Base-by-base conservation (phyloP, 2,329 filamentous ascomycete genomes). In the Neopestalotiopsis sp. region DNA sequence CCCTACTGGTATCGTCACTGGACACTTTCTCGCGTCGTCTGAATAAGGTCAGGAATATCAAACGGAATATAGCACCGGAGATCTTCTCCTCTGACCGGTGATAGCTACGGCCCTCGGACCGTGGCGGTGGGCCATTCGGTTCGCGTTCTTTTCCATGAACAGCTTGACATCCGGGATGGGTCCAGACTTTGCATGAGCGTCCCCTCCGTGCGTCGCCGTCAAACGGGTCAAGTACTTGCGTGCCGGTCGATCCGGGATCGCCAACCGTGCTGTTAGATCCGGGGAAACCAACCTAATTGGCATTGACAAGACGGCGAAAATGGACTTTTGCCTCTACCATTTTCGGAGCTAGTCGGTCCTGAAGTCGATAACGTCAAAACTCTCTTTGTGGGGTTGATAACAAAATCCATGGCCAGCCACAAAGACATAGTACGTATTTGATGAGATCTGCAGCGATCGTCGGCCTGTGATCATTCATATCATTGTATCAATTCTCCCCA, bases 161-260 rank as follows among this genome's bases (percentile, higher is more conserved):
- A 53, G 45, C 14, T 53, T 53, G n/a, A 53, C 20, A 20, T 53
- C 45, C 45, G 45, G 20, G n/a, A 24, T 53, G 45, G 45, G 20
- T 53, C 20, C 45, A 53, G 7, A 53, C 14, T 59, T 20, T 59
- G 57, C 24, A 59, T 14, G 57, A 34, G 30, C 13, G 12, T 24
- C 4, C 57, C 57, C 30, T 59, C 45, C 45, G 45, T 53, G 45
- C 45, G 57, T 32, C 28, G 13, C 24, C 30, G 59, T 40, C n/a
- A 13, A 30, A 62, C 32, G n/a, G 59, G 34, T 9, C 30, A 62
- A 34, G 10, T 24, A 24, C 34, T 13, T 20, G 59, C 14, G 34
- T 64, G 40, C 61, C 40, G 61, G 40, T 64, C 40, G 61, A 64
- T 64, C 61, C 61, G 34, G 38, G 61, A 64, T 64, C 61, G 40